Conservation (phyloP, 2,329 filamentous ascomycete genomes). For the Helminthosporium solani region DNA sequence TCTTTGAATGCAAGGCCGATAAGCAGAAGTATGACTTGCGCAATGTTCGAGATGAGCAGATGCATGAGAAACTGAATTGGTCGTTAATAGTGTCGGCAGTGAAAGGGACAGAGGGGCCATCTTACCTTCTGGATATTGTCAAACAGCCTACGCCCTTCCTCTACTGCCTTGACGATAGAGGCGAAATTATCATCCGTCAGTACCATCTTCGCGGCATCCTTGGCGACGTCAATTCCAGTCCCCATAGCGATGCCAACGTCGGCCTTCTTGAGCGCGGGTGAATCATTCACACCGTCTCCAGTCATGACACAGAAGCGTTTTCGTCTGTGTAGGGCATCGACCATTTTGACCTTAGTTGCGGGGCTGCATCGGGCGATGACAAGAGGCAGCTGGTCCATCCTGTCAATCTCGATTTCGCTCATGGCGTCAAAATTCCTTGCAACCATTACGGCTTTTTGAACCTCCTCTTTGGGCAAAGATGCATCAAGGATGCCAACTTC, state of each 20-base stretch:
- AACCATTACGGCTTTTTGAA: slow-evolving; percentile 42
- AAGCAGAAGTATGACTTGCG: slow-evolving; percentile 50
- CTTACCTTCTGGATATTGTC: slow-evolving; percentile 45
- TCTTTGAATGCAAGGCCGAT: slow-evolving; percentile 51
- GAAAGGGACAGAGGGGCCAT: slow-evolving; percentile 11
- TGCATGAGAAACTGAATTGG: slow-evolving; percentile 45
- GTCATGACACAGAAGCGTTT: slow-evolving; percentile 47
- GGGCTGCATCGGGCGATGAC: slow-evolving; percentile 51
- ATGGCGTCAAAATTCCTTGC: slow-evolving; percentile 49
- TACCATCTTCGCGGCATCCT: slow-evolving; percentile 45
- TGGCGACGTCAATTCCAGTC: slow-evolving; percentile 43
- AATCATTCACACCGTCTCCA: slow-evolving; percentile 46
- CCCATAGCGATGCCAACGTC: slow-evolving; percentile 48
- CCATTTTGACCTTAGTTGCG: slow-evolving; percentile 51
- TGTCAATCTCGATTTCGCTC: slow-evolving; percentile 46
- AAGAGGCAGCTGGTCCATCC: slow-evolving; percentile 44
- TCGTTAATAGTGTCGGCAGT: slow-evolving; percentile 1
- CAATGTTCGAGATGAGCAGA: slow-evolving; percentile 51
- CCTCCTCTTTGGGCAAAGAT: slow-evolving; percentile 12
- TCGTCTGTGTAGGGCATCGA: slow-evolving; percentile 44
- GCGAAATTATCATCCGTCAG: slow-evolving; percentile 46
- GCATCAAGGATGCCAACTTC: slow-evolving; percentile 47
- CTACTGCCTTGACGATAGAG: slow-evolving; percentile 44
- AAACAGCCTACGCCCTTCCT: slow-evolving; percentile 44
- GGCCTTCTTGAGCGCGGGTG: slow-evolving; percentile 44